Conservation (phyloP, 495 filamentous ascomycete genomes). For the Penicillium egyptiacum region DNA sequence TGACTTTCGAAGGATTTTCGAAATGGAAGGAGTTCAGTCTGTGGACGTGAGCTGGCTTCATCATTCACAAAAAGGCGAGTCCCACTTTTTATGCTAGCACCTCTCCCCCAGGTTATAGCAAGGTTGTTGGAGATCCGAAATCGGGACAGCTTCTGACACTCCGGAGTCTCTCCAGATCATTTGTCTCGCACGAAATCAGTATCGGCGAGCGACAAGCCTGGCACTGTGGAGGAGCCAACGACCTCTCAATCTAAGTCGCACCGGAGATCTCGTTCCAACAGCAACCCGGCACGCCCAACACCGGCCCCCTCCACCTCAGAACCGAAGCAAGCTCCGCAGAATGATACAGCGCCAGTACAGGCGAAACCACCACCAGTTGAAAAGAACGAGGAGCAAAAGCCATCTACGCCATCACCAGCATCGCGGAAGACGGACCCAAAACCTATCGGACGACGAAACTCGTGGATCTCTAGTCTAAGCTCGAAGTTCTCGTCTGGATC, state of each 20-base stretch:
- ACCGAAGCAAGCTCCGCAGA: slow-evolving; percentile 21
- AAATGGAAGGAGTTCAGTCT: slow-evolving; percentile 63
- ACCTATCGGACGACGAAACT: slow-evolving; percentile 59
- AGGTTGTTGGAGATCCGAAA: slow-evolving; percentile 6
- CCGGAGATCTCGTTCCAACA: slow-evolving; percentile 29
- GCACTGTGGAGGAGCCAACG: slow-evolving; percentile 22
- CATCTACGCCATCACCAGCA: slow-evolving; percentile 23
- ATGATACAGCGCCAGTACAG: slow-evolving; percentile 20
- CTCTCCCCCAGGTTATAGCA: neutral
- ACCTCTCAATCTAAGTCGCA: slow-evolving; percentile 20
- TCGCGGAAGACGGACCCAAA: slow-evolving; percentile 41
- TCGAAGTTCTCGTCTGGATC: slow-evolving; percentile 86
- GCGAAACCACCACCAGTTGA: slow-evolving; percentile 23
- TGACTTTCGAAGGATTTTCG: slow-evolving; percentile 13
- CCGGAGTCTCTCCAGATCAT: slow-evolving; percentile 24
- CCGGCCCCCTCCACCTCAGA: slow-evolving; percentile 15
- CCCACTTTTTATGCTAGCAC: slow-evolving; percentile 2
- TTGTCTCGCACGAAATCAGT: slow-evolving; percentile 44
- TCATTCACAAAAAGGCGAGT: slow-evolving; percentile 62
- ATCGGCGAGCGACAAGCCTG: slow-evolving; percentile 35
- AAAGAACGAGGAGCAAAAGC: slow-evolving; percentile 25
- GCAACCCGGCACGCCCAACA: slow-evolving; percentile 24
- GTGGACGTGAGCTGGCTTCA: slow-evolving; percentile 72
- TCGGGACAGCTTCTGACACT: slow-evolving; percentile 14
- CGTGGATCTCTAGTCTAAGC: slow-evolving; percentile 90